phyloP scores from a whole-genome alignment of 2,329 filamentous ascomycete species.

The Onygenales sp. region DNA sequence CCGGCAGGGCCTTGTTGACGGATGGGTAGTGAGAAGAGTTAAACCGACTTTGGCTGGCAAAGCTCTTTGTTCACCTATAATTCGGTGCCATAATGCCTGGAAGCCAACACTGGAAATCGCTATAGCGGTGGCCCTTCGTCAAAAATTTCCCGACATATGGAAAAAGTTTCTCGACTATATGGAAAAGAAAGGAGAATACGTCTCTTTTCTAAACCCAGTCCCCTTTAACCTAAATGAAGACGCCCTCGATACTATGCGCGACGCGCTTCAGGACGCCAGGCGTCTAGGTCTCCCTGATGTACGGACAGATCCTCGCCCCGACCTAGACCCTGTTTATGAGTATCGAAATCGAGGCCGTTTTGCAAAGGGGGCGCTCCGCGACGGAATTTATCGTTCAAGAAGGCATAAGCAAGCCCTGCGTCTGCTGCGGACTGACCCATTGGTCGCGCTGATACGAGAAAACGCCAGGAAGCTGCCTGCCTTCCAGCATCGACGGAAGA shows the following conservation, averaged over 20 bases:
- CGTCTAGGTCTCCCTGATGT: constrained; percentile 3
- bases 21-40: background rate
- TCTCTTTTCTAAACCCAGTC: background rate
- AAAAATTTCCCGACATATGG: background rate
- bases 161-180: background rate
- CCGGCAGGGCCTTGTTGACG: no score
- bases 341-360: no score
- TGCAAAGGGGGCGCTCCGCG: no score
- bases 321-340: background rate
- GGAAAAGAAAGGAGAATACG: background rate
- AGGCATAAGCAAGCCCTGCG: no score
- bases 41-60: background rate
- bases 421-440: no score
- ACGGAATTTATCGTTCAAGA: no score
- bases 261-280: constrained; percentile 12
- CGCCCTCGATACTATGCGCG: constrained; percentile 2
- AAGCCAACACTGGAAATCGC: background rate
- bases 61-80: no score
- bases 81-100: background rate
- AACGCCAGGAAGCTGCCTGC: no score
- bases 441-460: no score
- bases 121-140: background rate
- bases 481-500: constrained; percentile 5
- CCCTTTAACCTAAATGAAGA: constrained; percentile 1
- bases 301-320: background rate